Percentiles rank a stretch among this genome's conserved stretches.
Evolutionary conservation across 1,284 basidiomycete species (phyloP).

Genomic region (Cutaneotrichosporon dermatis): DNA sequence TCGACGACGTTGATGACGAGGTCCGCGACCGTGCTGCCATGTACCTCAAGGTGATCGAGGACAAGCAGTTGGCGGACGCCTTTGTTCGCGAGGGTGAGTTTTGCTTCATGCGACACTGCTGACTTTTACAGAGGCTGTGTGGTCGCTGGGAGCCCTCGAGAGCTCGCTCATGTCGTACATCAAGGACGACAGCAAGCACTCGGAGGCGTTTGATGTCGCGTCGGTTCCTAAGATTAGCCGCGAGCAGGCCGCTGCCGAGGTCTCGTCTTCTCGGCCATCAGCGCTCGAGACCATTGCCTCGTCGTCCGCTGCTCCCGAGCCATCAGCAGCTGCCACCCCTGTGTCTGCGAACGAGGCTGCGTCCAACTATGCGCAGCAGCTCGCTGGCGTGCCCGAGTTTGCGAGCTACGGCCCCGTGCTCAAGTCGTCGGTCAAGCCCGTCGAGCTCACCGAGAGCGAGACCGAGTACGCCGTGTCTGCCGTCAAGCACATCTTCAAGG

Average conservation of each 20-base stretch:
- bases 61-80: constrained; percentile 71
- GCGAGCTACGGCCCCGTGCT: constrained; percentile 78
- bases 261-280: constrained; percentile 67
- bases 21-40: constrained; percentile 96
- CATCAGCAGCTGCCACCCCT: constrained; percentile 55
- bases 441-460: constrained; percentile 89
- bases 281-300: constrained; percentile 69
- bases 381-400: constrained; percentile 81
- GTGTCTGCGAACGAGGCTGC: constrained; percentile 70
- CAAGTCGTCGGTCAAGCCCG: constrained; percentile 75
- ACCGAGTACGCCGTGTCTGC: constrained; percentile 97
- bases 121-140: constrained; percentile 64
- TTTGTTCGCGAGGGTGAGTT: constrained; percentile 70
- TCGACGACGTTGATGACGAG: constrained; percentile 99
- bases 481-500: constrained; percentile 95
- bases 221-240: constrained; percentile 86
- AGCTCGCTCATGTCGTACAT: constrained; percentile 83
- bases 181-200: constrained; percentile 65
- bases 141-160: constrained; percentile 80
- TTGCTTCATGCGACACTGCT: background rate
- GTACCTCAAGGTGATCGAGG: constrained; percentile 80
- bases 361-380: constrained; percentile 79
- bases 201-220: constrained; percentile 71
- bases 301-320: constrained; percentile 52
- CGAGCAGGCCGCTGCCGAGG: constrained; percentile 78